phyloP scores from a whole-genome alignment of 2,329 filamentous ascomycete species.

The Trichoderma sp. region DNA sequence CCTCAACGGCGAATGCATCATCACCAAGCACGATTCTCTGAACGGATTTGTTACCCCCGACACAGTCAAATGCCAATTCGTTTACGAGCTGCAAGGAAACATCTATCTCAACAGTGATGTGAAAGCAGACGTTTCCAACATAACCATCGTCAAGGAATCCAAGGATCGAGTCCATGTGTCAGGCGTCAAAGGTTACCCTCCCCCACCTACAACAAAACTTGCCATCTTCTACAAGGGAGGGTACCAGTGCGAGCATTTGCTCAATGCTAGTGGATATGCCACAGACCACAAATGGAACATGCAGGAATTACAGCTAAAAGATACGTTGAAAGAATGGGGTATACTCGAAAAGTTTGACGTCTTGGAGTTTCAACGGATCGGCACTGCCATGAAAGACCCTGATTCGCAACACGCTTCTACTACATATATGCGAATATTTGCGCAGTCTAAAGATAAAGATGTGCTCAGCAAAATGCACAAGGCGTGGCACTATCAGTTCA shows the following conservation, averaged over 20 bases:
- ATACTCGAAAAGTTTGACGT: constrained; percentile 43
- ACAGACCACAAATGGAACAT: constrained; percentile 48
- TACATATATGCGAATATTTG: constrained; percentile 45
- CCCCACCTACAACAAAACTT: constrained; percentile 50
- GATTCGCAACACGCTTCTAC: constrained; percentile 40
- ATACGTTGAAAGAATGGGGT: constrained; percentile 39
- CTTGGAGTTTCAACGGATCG: constrained; percentile 49
- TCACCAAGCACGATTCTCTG: constrained; percentile 46
- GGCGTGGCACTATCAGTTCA: constrained; percentile 32
- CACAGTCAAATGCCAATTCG: constrained; percentile 44
- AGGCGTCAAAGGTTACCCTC: constrained; percentile 41
- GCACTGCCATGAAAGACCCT: constrained; percentile 33
- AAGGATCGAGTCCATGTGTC: constrained; percentile 39
- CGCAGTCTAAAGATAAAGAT: constrained; percentile 34
- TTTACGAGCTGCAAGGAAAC: constrained; percentile 49
- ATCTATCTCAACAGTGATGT: constrained; percentile 50
- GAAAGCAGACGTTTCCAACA: constrained; percentile 38
- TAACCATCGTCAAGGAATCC: constrained; percentile 37
- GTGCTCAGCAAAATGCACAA: constrained; percentile 31
- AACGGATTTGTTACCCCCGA: constrained; percentile 40
- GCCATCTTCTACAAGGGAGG: constrained; percentile 50
- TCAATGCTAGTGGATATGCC: constrained; percentile 48
- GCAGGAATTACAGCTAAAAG: constrained; percentile 45
- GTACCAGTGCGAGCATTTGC: constrained; percentile 43
- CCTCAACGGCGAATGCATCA: constrained; percentile 42